phyloP scores from a whole-genome alignment of 2,329 filamentous ascomycete species.

The Claviceps pusilla region DNA sequence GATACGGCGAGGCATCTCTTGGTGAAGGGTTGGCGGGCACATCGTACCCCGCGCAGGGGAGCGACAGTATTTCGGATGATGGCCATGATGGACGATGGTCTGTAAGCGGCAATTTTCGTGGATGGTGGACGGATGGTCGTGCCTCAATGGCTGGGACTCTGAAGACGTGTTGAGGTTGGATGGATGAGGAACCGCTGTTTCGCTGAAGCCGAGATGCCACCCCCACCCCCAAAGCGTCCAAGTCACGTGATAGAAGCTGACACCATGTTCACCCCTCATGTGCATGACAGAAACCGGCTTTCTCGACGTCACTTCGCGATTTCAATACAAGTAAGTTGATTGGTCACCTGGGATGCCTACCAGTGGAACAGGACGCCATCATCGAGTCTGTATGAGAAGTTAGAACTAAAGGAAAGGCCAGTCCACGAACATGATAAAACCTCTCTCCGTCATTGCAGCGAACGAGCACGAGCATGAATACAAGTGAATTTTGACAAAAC shows the following conservation, averaged over 20 bases:
- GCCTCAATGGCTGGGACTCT: constrained; percentile 15
- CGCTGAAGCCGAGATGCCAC: neutral
- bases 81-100: constrained; percentile 15
- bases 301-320: constrained; percentile 1
- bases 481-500: neutral
- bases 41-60: constrained; percentile 23
- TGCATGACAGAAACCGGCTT: neutral
- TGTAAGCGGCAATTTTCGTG: constrained; percentile 7
- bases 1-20: constrained; percentile 30
- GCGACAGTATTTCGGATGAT: constrained; percentile 22
- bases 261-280: neutral
- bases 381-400: too few relatives aligned
- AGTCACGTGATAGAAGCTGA: constrained; percentile 1
- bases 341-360: too few relatives aligned
- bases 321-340: neutral
- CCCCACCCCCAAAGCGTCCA: neutral
- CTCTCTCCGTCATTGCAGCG: neutral
- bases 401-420: too few relatives aligned
- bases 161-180: neutral
- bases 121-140: constrained; percentile 8
- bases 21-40: constrained; percentile 19
- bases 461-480: neutral
- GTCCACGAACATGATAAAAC: neutral
- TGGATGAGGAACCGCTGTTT: neutral
- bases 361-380: too few relatives aligned